phyloP scores from a whole-genome alignment of 2,329 filamentous ascomycete genomes.

The Fusarium robinianum region DNA sequence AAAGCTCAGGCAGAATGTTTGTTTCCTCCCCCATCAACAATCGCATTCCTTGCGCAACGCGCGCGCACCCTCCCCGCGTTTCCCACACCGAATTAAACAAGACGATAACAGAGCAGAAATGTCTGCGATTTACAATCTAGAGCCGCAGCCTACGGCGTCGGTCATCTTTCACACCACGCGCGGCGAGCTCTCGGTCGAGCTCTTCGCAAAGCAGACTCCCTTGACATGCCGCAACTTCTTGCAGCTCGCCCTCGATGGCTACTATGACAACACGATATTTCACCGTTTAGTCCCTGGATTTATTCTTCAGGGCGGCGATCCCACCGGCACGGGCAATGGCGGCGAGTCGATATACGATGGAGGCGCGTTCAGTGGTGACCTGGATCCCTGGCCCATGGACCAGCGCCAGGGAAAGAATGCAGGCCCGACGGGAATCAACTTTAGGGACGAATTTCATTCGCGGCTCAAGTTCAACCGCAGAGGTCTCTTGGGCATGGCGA shows the following conservation, averaged over 20 bases:
- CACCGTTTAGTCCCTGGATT: slow-evolving; percentile 92
- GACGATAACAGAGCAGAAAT: too few relatives aligned
- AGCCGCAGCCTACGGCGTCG: slow-evolving; percentile 91
- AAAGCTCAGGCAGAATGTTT: too few relatives aligned
- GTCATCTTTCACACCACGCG: slow-evolving; percentile 87
- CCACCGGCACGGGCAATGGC: slow-evolving; percentile 87
- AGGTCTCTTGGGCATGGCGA: slow-evolving; percentile 94
- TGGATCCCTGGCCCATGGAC: slow-evolving; percentile 74
- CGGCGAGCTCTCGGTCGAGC: slow-evolving; percentile 86
- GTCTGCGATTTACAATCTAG: slow-evolving; percentile 91
- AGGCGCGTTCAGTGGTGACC: slow-evolving; percentile 71
- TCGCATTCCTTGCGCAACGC: too few relatives aligned
- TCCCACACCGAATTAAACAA: too few relatives aligned
- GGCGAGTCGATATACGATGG: slow-evolving; percentile 92
- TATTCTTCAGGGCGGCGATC: slow-evolving; percentile 92
- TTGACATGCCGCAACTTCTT: slow-evolving; percentile 93
- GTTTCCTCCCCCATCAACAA: too few relatives aligned
- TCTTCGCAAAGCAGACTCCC: slow-evolving; percentile 94
- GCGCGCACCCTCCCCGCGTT: too few relatives aligned
- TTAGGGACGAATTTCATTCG: slow-evolving; percentile 88
- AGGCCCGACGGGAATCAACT: slow-evolving; percentile 62
- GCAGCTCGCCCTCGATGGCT: slow-evolving; percentile 91
- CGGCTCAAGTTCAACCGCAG: slow-evolving; percentile 90
- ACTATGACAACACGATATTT: slow-evolving; percentile 93
- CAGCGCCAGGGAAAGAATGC: slow-evolving; percentile 65